Evolutionary conservation across 305 asterid species (phyloP).

Genomic region (Nicotiana rustica): DNA sequence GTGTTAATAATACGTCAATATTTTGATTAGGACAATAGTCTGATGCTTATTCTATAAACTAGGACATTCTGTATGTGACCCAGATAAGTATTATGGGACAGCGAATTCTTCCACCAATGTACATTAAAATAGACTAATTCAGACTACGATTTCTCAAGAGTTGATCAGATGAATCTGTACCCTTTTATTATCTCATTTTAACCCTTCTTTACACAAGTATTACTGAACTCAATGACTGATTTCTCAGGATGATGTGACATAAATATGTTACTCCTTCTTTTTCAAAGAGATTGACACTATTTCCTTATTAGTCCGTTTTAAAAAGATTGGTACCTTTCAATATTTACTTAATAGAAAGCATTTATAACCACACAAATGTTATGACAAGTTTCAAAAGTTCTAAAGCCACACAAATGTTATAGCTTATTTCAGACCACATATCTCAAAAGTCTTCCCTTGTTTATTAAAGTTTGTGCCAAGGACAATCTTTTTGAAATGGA

Average conservation of each 20-base stretch:
- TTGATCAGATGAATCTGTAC: background rate
- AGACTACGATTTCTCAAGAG: background rate
- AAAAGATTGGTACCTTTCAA: no score
- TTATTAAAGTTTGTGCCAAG: no score
- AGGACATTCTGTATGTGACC: background rate
- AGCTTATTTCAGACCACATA: no score
- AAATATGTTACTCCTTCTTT: background rate
- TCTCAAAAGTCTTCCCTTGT: no score
- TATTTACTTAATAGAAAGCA: no score
- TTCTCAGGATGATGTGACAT: constrained; percentile 3
- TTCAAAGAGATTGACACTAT: no score
- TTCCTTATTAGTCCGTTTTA: no score
- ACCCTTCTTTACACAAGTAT: constrained; percentile 16
- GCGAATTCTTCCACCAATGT: background rate
- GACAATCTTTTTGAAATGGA: no score
- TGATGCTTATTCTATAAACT: constrained; percentile 6
- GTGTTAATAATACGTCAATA: background rate
- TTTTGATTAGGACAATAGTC: constrained; percentile 5
- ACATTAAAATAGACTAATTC: background rate
- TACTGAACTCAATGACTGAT: background rate
- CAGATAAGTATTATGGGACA: background rate
- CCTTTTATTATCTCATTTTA: background rate
- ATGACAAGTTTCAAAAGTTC: no score
- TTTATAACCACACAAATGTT: no score
- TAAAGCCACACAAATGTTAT: no score